These are phyloP conservation scores for Wallemia ichthyophaga DNA, from an alignment of 1,284 basidiomycete species.

Conservation along the genomic window DNA sequence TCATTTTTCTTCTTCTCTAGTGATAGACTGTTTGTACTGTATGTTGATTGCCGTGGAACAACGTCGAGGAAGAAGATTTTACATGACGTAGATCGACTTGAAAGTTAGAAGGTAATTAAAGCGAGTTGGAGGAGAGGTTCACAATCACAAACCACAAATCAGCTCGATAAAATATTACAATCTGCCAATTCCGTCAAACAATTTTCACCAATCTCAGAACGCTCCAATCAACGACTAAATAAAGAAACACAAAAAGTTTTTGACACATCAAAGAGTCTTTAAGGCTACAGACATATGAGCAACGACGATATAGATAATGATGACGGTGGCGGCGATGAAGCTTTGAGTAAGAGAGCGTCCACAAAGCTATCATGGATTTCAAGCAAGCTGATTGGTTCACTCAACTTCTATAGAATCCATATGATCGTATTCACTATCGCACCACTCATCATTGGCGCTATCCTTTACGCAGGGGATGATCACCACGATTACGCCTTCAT, in stretches of 20 bases:
- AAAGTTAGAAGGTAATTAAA: too few species aligned
- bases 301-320: not conserved
- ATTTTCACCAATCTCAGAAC: too few species aligned
- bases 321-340: not conserved
- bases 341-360: too few species aligned
- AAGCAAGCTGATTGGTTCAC: not conserved
- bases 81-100: too few species aligned
- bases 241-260: not conserved
- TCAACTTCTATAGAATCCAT: slow-evolving; percentile 27
- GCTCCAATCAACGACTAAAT: not conserved
- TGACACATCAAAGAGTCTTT: not conserved
- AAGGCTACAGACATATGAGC: not conserved
- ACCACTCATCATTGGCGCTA: slow-evolving; percentile 36
- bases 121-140: too few species aligned
- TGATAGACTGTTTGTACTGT: not conserved
- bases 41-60: too few species aligned
- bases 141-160: too few species aligned
- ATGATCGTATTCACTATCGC: slow-evolving; percentile 34
- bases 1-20: not conserved
- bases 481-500: slow-evolving; percentile 29
- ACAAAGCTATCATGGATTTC: too few species aligned
- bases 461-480: slow-evolving; percentile 46
- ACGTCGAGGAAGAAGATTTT: too few species aligned
- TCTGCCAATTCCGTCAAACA: too few species aligned
- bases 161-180: too few species aligned